Conservation (phyloP, 805 yeast genomes). For the Lipomyces sp. region DNA sequence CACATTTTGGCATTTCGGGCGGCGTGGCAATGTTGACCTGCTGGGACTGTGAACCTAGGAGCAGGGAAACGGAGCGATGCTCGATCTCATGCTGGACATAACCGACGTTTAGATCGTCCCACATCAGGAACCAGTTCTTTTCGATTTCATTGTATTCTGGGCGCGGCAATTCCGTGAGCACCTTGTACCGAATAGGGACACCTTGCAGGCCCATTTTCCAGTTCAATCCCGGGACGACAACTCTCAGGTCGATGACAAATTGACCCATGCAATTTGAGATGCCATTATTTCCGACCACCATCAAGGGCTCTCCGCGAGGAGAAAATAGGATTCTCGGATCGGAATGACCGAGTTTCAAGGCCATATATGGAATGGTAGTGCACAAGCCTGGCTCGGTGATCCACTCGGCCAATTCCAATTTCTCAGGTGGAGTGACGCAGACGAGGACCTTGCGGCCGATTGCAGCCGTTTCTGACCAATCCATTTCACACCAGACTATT, state of each 20-base stretch:
- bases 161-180: slow-evolving; percentile 29
- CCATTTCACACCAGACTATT: slow-evolving; percentile 27
- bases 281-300: slow-evolving; percentile 35
- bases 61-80: slow-evolving; percentile 16
- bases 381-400: slow-evolving; percentile 14
- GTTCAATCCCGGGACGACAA: slow-evolving; percentile 24
- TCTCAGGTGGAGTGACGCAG: slow-evolving; percentile 5
- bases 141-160: slow-evolving; percentile 17
- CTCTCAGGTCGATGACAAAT: slow-evolving; percentile 29
- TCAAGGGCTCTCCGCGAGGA: slow-evolving; percentile 36
- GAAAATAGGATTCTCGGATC: slow-evolving; percentile 34
- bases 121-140: slow-evolving; percentile 33
- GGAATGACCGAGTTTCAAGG: slow-evolving; percentile 19
- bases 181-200: slow-evolving; percentile 23
- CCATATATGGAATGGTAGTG: slow-evolving; percentile 4
- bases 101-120: slow-evolving; percentile 17
- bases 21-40: not conserved
- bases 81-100: slow-evolving; percentile 24
- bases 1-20: slow-evolving; percentile 5
- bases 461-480: slow-evolving; percentile 19
- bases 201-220: slow-evolving; percentile 13
- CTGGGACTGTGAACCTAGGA: not conserved
- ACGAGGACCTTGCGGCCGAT: slow-evolving; percentile 19
- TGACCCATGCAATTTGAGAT: slow-evolving; percentile 25
- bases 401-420: slow-evolving; percentile 12